These are phyloP conservation scores for Chalciporus piperatoides DNA, from an alignment of 1,284 basidiomycete species.

Conservation along the genomic window DNA sequence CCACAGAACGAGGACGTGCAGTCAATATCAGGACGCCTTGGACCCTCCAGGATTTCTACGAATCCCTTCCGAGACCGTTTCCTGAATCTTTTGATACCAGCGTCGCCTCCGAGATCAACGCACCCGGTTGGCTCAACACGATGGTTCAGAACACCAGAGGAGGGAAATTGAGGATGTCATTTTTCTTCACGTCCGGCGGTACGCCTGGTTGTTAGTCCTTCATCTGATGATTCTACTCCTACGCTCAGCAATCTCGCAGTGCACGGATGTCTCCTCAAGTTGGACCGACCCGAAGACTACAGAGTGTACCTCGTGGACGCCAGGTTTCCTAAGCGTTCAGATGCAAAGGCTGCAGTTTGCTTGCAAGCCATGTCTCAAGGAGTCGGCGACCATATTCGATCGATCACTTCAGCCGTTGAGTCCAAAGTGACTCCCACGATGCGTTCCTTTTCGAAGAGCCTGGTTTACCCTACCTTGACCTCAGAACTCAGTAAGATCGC, in stretches of 20 bases:
- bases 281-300: conserved; percentile 48
- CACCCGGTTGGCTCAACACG: conserved; percentile 51
- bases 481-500: conserved; percentile 44
- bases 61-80: conserved; percentile 55
- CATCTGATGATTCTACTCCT: neutral
- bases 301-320: conserved; percentile 57
- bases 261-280: conserved; percentile 57
- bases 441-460: conserved; percentile 40
- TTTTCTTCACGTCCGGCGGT: conserved; percentile 43
- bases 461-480: conserved; percentile 42
- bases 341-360: conserved; percentile 62
- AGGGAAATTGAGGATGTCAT: conserved; percentile 40
- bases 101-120: conserved; percentile 47
- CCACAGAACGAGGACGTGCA: neutral
- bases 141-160: conserved; percentile 50
- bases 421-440: conserved; percentile 41
- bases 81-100: conserved; percentile 47
- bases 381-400: conserved; percentile 51
- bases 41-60: conserved; percentile 53
- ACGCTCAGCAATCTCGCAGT: conserved; percentile 36
- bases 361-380: conserved; percentile 59
- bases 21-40: conserved; percentile 21
- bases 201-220: conserved; percentile 40
- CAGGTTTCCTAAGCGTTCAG: conserved; percentile 51
- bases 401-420: conserved; percentile 40